Evolutionary conservation across 2,329 filamentous ascomycete genomes (phyloP).

Genomic region (Trichoderma asperellum): DNA sequence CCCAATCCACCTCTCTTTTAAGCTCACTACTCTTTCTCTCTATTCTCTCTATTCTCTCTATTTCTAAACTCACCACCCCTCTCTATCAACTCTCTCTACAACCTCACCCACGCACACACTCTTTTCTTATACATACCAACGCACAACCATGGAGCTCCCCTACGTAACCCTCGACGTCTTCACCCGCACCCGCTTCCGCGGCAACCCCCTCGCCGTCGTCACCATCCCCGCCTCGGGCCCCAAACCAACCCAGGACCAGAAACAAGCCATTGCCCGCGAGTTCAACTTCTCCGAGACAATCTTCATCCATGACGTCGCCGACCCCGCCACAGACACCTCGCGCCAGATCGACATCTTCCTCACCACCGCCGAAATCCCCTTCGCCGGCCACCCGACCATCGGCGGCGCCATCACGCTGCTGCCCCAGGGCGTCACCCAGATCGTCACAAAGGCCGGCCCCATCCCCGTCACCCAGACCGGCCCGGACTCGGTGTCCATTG

Average conservation of each 20-base stretch:
- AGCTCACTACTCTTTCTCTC: not conserved
- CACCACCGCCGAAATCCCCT: conserved; percentile 56
- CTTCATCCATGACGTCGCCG: conserved; percentile 57
- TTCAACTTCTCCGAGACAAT: conserved; percentile 69
- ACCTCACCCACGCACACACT: too few relatives aligned
- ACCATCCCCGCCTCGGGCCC: conserved; percentile 49
- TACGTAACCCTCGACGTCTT: conserved; percentile 64
- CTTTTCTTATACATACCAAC: too few relatives aligned
- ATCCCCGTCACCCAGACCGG: conserved; percentile 49
- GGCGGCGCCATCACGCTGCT: conserved; percentile 58
- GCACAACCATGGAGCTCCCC: conserved; percentile 44
- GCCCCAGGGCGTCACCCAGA: conserved; percentile 43
- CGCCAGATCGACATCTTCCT: conserved; percentile 64
- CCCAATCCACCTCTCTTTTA: too few relatives aligned
- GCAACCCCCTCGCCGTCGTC: conserved; percentile 66
- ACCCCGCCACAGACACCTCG: conserved; percentile 38
- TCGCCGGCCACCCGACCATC: conserved; percentile 66
- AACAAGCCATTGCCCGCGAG: conserved; percentile 63
- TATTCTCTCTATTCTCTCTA: not conserved
- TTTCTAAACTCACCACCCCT: not conserved
- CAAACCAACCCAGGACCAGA: conserved; percentile 54
- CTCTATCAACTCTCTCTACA: not conserved
- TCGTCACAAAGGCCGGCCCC: conserved; percentile 61
- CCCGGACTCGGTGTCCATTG: conserved; percentile 58
- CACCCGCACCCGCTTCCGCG: conserved; percentile 54